Evolutionary conservation across 495 filamentous ascomycete genomes (phyloP), one percentile per base, ranked within the genome.

Genomic region (Patellaria atrata): DNA sequence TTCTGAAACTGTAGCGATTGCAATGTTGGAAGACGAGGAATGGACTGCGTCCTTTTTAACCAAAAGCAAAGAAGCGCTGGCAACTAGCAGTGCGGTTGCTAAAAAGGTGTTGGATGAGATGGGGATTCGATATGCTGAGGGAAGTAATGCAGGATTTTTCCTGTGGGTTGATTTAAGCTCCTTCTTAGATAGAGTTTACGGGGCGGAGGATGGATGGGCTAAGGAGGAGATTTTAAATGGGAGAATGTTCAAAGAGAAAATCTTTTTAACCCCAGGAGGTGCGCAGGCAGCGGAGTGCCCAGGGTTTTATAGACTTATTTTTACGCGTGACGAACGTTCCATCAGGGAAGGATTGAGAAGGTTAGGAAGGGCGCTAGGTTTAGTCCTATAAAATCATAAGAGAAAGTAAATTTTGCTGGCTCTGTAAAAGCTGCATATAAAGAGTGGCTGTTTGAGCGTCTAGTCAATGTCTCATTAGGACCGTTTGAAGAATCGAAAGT

Each of bases 161-260:
- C 43, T 77, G 6, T 76, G 73, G 73, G 45, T 68, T 2, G 59
- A 77, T 53, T 48, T 77, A 19, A 51, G 63, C 5, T 51, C 52
- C 41, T 60, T 28, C 15, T 62, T 56, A 37, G 47, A 57, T 22
- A 40, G 29, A 44, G 28, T 25, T 26, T 47, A 50, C 11, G 36
- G 38, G 4, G 25, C 40, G n/a, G 48, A 46, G 2, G 44, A 50
- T 22, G 46, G 37, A 1, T 52, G 51, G 51, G 43, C 35, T 12
- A 47, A 27, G n/a, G 52, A 58, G 33, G 35, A 45, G 10, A 41
- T 49, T 11, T 48, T 70, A 5, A 62, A 55, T 27, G 31, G 55
- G 34, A 37, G 28, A 4, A 34, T 71, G 24, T 25, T 60, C 28
- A 33, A 57, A 15, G 54, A 55, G 13, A 65, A 59, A 27, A 60